phyloP scores from a whole-genome alignment of 202 grass and related monocot genomes.

The Hordeum pubiflorum region DNA sequence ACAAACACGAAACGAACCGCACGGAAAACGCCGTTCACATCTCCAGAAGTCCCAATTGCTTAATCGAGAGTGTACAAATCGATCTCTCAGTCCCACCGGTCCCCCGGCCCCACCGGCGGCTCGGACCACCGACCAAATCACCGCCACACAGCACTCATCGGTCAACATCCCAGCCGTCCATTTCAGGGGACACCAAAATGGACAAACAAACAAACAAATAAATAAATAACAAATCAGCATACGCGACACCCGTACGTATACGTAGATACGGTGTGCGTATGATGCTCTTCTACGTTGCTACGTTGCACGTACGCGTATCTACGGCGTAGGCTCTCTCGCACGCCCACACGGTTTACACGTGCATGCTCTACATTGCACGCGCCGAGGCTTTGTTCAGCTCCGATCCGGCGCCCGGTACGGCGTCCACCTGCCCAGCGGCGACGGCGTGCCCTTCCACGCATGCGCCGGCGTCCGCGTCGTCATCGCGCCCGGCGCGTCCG shows the following conservation, averaged over 20 bases:
- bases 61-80: not conserved
- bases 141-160: not conserved
- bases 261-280: not conserved
- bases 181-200: not conserved
- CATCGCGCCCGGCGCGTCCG: conserved; percentile 1
- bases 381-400: not conserved
- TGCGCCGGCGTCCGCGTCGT: not conserved
- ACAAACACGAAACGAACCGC: not conserved
- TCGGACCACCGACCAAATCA: conserved; percentile 6
- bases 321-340: not conserved
- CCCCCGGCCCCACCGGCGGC: not conserved
- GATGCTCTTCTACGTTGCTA: not conserved
- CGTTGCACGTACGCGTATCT: not conserved
- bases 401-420: conserved; percentile 12
- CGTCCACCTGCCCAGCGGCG: conserved; percentile 20
- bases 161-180: not conserved
- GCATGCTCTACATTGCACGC: conserved; percentile 1
- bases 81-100: not conserved
- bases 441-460: conserved; percentile 2
- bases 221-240: not conserved
- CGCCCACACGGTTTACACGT: not conserved
- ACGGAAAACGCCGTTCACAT: not conserved
- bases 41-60: not conserved
- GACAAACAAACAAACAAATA: not conserved
- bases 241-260: not conserved